Evolutionary conservation across 2,329 filamentous ascomycete genomes (phyloP), one percentile per base, ranked within the genome.

Genomic region (Talaromyces sp.): DNA sequence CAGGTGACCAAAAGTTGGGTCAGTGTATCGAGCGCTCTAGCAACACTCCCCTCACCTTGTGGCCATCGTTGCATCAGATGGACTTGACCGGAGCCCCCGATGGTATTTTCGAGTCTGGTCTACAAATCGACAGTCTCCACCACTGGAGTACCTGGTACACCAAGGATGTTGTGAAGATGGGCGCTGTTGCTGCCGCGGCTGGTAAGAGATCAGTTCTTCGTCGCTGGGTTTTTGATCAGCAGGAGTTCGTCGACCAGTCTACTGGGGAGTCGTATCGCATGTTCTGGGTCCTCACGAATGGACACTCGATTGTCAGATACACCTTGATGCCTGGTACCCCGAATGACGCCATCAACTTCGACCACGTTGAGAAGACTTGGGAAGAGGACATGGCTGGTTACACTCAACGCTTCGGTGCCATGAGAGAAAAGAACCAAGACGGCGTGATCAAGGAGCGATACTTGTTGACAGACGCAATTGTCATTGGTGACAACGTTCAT

Each of bases 141-240:
- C 79, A 81, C 69, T 80, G 78, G 78, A 77, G 75, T 69, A 78
- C 75, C 47, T 81, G 79, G 79, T 80, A 79, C 68, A 74, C 70
- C 63, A 79, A 79, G 73, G 78, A 80, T 64, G 78, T 81, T 3
- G 76, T 80, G 38, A 79, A 79, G 71, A 80, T 81, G 78, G 76
- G 74, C 65, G 73, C 78, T 22, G 78, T 80, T 15, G 66, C 77
- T 22, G 77, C 77, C 25, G 76, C 74, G 34, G 78, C 78, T 1
- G 79, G 79, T 51, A 76, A 78, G 38, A 72, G 74, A 51, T 80
- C 78, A 2, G 74, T 80, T 38, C 73, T 80, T n/a, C 76, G 78
- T 54, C 77, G 79, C 65, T 80, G 78, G 78, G 74, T 78, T 54
- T 80, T 80, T 56, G 78, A 80, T 68, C 77, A 79, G 67, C 72